A percentile compares a stretch with the other conserved stretches of the same genome.
phyloP scores from a whole-genome alignment of 768 basidiomycete species.

The Boletus rex-veris region DNA sequence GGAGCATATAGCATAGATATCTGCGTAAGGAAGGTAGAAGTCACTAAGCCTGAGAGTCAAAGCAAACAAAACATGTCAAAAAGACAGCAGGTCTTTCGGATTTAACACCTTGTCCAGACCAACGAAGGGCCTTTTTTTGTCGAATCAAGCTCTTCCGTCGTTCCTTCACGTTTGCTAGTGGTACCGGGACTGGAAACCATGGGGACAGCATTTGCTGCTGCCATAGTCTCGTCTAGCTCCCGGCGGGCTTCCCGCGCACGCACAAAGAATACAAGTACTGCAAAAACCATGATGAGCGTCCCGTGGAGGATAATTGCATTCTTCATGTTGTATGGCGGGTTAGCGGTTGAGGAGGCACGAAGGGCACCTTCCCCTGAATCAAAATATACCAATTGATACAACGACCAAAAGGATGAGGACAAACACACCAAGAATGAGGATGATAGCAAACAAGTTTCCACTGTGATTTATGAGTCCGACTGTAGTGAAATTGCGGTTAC shows the following conservation, averaged over 20 bases:
- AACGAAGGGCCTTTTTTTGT: not conserved
- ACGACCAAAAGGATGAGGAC: not conserved
- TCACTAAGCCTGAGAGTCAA: no score
- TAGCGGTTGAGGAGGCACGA: conserved; percentile 54
- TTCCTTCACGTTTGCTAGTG: not conserved
- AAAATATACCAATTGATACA: not conserved
- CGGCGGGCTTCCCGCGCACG: conserved; percentile 62
- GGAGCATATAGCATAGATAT: no score
- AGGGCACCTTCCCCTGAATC: conserved; percentile 61
- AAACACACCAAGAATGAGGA: conserved; percentile 58
- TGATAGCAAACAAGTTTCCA: conserved; percentile 61
- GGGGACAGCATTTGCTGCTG: not conserved
- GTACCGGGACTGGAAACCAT: not conserved
- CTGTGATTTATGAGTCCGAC: conserved; percentile 31
- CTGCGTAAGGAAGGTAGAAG: no score
- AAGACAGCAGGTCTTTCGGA: no score
- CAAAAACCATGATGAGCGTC: conserved; percentile 39
- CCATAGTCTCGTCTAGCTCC: conserved; percentile 56
- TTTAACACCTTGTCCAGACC: no score
- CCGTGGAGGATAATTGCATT: conserved; percentile 67
- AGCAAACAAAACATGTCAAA: no score
- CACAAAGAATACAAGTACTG: conserved; percentile 46
- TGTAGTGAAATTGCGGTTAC: not conserved
- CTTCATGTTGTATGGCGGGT: conserved; percentile 74
- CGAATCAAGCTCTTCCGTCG: not conserved